Evolutionary conservation across 306 rosid genomes (phyloP), one percentile per base, ranked within the genome.

Genomic region (Fragaria iinumae): DNA sequence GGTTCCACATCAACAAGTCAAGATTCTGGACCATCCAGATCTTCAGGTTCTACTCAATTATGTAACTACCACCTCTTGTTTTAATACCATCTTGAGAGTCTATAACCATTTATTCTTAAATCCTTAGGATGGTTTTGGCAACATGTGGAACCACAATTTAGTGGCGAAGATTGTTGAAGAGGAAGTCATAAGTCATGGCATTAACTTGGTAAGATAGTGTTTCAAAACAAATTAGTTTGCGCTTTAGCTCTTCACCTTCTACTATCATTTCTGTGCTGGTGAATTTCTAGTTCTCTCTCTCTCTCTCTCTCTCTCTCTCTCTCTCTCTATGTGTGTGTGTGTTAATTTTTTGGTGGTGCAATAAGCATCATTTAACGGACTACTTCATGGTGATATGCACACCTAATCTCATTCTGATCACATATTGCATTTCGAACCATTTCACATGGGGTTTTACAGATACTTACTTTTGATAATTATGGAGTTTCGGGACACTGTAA

Each of bases 401-500:
- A 3, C 18, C 71, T 21, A 9, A 18, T 47, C 11, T 29, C 1
- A 23, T 53, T 73, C 14, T 60, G 67, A 53, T 64, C 34, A 16
- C 48, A 11, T 60, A 18, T 38, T 18, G 47, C 38, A 41, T 18
- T 59, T 72, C 36, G 39, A 53, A 66, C 21, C 27, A 55, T 59
- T 71, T 82, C 67, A 49, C 75, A 11, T 75, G 75, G 62, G 32
- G 60, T 72, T 70, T 84, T 41, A 69, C 90, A 95, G 97, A 87
- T 95, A 69, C 84, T 95, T 88, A 89, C 97, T 66, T 95, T 95
- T 47, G 97, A 90, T 81, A 80, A 77, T 38, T 71, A 92, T 62
- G 98, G 97, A 77, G 90, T 95, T 74, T 95, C 98, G 0, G 97
- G 98, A 74, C 98, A 95, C 84, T 89, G 97, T 81, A 92, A 95